These are phyloP conservation scores for Mucor circinelloides DNA, from an alignment of 371 early-diverging fungal genomes.

Conservation along the genomic window DNA sequence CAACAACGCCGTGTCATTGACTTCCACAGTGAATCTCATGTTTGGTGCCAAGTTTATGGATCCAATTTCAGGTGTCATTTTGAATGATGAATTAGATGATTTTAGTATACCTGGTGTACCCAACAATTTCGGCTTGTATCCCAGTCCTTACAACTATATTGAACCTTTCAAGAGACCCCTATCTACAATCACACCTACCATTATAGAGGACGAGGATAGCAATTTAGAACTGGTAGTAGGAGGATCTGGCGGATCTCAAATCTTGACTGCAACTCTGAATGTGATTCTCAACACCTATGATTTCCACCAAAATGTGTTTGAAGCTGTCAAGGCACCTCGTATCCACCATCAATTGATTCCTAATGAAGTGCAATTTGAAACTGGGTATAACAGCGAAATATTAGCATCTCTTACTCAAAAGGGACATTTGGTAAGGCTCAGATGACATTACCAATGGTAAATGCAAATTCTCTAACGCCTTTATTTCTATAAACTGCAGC, in stretches of 20 bases:
- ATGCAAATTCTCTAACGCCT: too few species aligned
- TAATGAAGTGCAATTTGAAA: constrained; percentile 55
- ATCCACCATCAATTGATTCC: constrained; percentile 96
- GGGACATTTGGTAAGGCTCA: constrained; percentile 28
- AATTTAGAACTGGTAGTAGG: constrained; percentile 81
- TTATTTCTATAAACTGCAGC: neutral
- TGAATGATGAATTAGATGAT: constrained; percentile 99
- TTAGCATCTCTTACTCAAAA: constrained; percentile 14
- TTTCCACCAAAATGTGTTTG: constrained; percentile 63
- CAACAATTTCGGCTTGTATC: constrained; percentile 85
- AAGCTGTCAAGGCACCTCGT: constrained; percentile 82
- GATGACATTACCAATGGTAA: neutral
- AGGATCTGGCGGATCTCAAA: constrained; percentile 94
- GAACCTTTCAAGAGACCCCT: constrained; percentile 91
- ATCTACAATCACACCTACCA: constrained; percentile 88
- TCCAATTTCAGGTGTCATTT: constrained; percentile 91
- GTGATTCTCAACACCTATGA: constrained; percentile 80
- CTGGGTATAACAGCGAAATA: constrained; percentile 11
- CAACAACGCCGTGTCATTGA: constrained; percentile 83
- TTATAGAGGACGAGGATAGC: constrained; percentile 74
- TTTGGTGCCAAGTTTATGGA: constrained; percentile 97
- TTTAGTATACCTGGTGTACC: constrained; percentile 89
- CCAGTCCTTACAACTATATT: constrained; percentile 83
- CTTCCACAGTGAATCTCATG: constrained; percentile 94
- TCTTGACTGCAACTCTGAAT: constrained; percentile 84